Percentiles rank a stretch among this genome's conserved stretches.
phyloP scores from a whole-genome alignment of 169 alveolate species.

The Amoebophrya sp. region DNA sequence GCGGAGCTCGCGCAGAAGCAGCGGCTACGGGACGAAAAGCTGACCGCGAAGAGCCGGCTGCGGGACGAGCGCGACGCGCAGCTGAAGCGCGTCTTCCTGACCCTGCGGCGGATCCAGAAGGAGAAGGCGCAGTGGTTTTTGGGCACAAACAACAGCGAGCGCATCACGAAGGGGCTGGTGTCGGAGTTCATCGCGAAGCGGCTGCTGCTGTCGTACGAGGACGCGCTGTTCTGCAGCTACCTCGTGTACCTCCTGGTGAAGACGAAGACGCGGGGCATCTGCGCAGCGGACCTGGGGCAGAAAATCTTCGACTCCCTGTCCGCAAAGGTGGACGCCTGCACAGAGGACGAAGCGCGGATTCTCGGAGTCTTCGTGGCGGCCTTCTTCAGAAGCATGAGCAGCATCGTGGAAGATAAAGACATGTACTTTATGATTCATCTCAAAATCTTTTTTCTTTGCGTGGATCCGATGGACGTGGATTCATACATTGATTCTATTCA shows the following conservation, averaged over 20 bases:
- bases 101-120: not conserved
- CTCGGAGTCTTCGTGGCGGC: not conserved
- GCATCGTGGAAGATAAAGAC: not conserved
- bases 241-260: not conserved
- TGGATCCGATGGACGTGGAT: too few relatives aligned
- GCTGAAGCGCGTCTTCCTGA: not conserved
- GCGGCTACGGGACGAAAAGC: not conserved
- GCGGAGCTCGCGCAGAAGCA: not conserved
- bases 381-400: not conserved
- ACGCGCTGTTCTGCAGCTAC: not conserved
- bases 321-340: not conserved
- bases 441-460: too few relatives aligned
- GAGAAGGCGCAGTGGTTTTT: not conserved
- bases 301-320: not conserved
- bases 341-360: not conserved
- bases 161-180: not conserved
- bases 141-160: not conserved
- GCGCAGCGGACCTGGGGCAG: not conserved
- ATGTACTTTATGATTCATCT: not conserved
- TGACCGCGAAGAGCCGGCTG: too few relatives aligned
- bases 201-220: not conserved
- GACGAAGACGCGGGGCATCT: not conserved
- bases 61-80: not conserved
- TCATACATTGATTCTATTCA: not conserved
- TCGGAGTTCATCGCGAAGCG: not conserved